These are phyloP conservation scores for Aspergillus caelatus DNA, from an alignment of 2,329 filamentous ascomycete species.

Conservation along the genomic window DNA sequence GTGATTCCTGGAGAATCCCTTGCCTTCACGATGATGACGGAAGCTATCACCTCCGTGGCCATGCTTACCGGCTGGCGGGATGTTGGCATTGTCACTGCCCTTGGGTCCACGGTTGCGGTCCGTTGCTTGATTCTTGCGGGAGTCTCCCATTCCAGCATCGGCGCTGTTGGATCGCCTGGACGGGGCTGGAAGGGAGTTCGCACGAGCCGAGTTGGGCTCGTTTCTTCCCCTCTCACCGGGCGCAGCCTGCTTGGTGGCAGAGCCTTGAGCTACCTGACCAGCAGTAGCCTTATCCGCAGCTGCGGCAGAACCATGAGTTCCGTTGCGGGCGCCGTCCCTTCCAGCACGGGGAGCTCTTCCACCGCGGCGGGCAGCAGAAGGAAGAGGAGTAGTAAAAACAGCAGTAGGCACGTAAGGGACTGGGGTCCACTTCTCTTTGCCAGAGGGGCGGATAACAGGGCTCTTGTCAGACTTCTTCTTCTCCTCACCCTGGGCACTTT, in stretches of 20 bases:
- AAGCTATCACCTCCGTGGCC: conserved; percentile 32
- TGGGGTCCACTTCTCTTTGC: conserved; percentile 83
- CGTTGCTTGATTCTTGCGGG: conserved; percentile 35
- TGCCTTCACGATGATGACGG: conserved; percentile 37
- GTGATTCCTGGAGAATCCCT: conserved; percentile 37
- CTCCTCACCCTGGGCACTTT: conserved; percentile 74
- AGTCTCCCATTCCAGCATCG: conserved; percentile 34
- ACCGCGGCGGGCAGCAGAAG: conserved; percentile 54
- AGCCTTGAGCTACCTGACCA: conserved; percentile 29
- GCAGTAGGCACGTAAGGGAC: conserved; percentile 83
- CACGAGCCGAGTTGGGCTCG: conserved; percentile 39
- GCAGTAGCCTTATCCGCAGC: conserved; percentile 38
- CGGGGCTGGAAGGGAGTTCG: conserved; percentile 44
- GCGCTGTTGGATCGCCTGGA: conserved; percentile 39
- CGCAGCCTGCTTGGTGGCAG: conserved; percentile 32
- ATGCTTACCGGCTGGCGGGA: conserved; percentile 29
- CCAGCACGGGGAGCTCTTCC: conserved; percentile 60
- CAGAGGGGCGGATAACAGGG: conserved; percentile 57
- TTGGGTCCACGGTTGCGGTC: conserved; percentile 38
- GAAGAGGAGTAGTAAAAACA: conserved; percentile 80
- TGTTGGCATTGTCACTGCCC: conserved; percentile 33
- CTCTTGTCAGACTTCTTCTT: conserved; percentile 69
- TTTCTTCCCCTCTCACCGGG: conserved; percentile 39
- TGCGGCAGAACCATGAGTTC: conserved; percentile 36
- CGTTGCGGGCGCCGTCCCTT: conserved; percentile 52